phyloP scores from a whole-genome alignment of 1,139 yeast genomes.

The Taphrina pruni region DNA sequence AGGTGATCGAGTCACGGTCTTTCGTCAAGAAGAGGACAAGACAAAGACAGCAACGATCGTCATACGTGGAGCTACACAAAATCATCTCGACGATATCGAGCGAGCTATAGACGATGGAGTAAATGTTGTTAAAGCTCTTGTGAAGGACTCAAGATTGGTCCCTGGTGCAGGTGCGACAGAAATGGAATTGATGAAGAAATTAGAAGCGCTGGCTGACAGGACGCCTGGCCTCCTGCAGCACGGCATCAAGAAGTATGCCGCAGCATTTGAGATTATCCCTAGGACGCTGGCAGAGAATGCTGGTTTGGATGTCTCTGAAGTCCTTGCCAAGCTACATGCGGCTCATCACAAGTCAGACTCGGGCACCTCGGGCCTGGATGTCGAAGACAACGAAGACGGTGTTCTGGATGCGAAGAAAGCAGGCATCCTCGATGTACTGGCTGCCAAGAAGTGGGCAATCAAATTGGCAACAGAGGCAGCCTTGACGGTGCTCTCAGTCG shows the following conservation, averaged over 20 bases:
- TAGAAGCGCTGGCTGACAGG: slow-evolving; percentile 84
- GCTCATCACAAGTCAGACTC: slow-evolving; percentile 64
- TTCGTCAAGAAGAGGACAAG: slow-evolving; percentile 66
- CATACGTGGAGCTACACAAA: slow-evolving; percentile 96
- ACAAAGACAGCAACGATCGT: slow-evolving; percentile 91
- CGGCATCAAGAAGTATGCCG: slow-evolving; percentile 91
- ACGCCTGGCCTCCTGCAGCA: slow-evolving; percentile 93
- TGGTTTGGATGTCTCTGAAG: slow-evolving; percentile 88
- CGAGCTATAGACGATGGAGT: slow-evolving; percentile 98
- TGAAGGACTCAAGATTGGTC: slow-evolving; percentile 76
- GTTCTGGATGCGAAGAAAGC: slow-evolving; percentile 71
- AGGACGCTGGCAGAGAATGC: slow-evolving; percentile 92
- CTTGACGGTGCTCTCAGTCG: slow-evolving; percentile 83
- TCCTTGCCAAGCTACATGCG: slow-evolving; percentile 83
- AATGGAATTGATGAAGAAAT: slow-evolving; percentile 78
- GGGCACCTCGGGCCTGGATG: slow-evolving; percentile 69
- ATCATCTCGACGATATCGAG: slow-evolving; percentile 89
- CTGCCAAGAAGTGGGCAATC: slow-evolving; percentile 84
- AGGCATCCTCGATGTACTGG: slow-evolving; percentile 77
- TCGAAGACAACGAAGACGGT: slow-evolving; percentile 63
- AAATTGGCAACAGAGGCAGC: slow-evolving; percentile 96
- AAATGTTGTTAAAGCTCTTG: slow-evolving; percentile 83
- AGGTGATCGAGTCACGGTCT: slow-evolving; percentile 94
- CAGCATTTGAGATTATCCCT: slow-evolving; percentile 93
- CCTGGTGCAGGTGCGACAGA: slow-evolving; percentile 99